Evolutionary conservation across 306 rosid genomes (phyloP).

Genomic region (Vicia faba): DNA sequence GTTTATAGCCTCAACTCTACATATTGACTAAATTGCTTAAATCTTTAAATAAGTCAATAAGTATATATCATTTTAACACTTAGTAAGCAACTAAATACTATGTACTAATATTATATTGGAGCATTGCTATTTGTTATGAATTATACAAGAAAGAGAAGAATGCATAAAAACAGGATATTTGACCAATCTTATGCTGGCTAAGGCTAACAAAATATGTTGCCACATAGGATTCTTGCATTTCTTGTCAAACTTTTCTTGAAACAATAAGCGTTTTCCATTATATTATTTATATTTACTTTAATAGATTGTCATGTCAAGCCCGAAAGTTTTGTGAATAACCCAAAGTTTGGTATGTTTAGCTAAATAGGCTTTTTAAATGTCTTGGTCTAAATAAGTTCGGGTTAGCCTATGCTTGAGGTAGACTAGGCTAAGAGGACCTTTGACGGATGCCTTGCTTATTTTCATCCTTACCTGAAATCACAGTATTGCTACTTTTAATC

Average conservation of each 20-base stretch:
- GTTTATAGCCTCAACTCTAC: background rate
- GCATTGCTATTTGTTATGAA: no score
- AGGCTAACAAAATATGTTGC: no score
- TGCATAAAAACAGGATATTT: no score
- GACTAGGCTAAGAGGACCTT: background rate
- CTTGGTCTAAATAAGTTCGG: background rate
- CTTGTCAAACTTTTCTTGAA: no score
- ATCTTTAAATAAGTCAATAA: background rate
- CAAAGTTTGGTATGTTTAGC: background rate
- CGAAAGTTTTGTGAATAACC: background rate
- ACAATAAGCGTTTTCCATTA: background rate
- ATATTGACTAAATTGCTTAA: background rate
- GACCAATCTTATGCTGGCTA: no score
- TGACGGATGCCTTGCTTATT: background rate
- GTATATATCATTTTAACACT: background rate
- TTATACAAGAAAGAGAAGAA: no score
- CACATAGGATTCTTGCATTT: no score
- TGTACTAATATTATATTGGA: no score
- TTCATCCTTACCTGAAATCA: conserved; percentile 10
- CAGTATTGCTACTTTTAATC: conserved; percentile 8
- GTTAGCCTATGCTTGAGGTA: background rate
- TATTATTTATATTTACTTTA: background rate
- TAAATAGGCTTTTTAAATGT: background rate
- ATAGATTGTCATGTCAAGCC: background rate
- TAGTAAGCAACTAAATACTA: background rate